Evolutionary conservation across 73 alveolate species (phyloP).

Genomic region (Paramecium bursaria): DNA sequence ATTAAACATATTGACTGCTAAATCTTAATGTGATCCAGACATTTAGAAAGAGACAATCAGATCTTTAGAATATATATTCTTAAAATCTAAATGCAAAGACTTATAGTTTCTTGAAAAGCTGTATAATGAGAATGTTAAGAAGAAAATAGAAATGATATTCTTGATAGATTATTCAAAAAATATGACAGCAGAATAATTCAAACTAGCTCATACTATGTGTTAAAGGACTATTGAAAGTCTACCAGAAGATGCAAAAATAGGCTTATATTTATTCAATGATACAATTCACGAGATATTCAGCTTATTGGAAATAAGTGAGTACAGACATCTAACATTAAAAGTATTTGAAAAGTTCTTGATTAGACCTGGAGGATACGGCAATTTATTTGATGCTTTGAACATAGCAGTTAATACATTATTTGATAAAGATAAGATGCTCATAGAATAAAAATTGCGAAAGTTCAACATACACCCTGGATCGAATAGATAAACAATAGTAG

Average conservation of each 20-base stretch:
- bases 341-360: not conserved
- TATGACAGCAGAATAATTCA: slow-evolving; percentile 47
- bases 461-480: no score
- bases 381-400: slow-evolving; percentile 25
- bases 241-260: slow-evolving; percentile 15
- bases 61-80: slow-evolving; percentile 12
- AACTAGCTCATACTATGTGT: slow-evolving; percentile 46
- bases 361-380: slow-evolving; percentile 55
- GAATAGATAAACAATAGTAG: no score
- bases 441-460: no score
- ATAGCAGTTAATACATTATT: not conserved
- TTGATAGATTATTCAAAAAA: slow-evolving; percentile 39
- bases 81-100: not conserved
- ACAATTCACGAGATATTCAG: slow-evolving; percentile 29
- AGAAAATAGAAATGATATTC: slow-evolving; percentile 28
- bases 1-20: slow-evolving; percentile 9
- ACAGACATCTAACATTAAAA: slow-evolving; percentile 2
- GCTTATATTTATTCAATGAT: slow-evolving; percentile 48
- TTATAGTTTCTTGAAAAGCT: slow-evolving; percentile 27
- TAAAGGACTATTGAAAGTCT: not conserved
- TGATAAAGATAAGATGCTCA: slow-evolving; percentile 43
- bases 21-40: slow-evolving; percentile 46
- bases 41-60: not conserved
- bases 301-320: not conserved
- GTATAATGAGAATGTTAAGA: not conserved